Conservation (phyloP, 169 alveolate species). For the Cryptosporidium meleagridis region DNA sequence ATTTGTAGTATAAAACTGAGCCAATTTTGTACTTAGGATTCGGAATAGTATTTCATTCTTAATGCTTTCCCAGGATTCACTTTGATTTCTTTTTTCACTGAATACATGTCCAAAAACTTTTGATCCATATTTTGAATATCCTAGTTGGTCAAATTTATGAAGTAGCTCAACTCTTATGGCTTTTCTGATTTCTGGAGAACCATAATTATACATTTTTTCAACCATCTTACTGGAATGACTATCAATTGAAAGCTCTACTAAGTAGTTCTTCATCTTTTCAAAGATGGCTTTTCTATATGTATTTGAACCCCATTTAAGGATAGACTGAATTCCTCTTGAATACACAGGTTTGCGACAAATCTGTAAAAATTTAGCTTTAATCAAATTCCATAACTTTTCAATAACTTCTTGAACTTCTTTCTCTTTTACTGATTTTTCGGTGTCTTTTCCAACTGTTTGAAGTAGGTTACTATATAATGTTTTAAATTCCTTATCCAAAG, state of each 20-base stretch:
- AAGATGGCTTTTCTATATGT: constrained; percentile 23
- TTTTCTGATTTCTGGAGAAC: constrained; percentile 42
- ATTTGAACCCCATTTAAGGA: constrained; percentile 62
- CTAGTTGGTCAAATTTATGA: constrained; percentile 54
- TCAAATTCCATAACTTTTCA: constrained; percentile 41
- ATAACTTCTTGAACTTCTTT: not conserved
- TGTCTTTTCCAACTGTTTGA: constrained; percentile 31
- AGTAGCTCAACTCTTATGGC: constrained; percentile 23
- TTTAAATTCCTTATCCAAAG: constrained; percentile 33
- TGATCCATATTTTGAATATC: constrained; percentile 52
- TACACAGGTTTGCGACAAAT: constrained; percentile 68
- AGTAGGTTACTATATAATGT: constrained; percentile 15
- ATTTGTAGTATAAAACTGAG: constrained; percentile 3
- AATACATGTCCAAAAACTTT: constrained; percentile 52
- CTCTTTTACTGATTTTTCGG: not conserved
- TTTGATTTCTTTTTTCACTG: constrained; percentile 63
- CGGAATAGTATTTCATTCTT: constrained; percentile 34
- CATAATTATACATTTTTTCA: constrained; percentile 67
- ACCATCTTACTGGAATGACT: constrained; percentile 59
- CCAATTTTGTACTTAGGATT: constrained; percentile 33
- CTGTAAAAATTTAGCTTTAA: constrained; percentile 57
- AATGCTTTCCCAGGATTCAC: constrained; percentile 45
- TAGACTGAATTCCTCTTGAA: constrained; percentile 69
- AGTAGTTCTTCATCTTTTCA: constrained; percentile 52
- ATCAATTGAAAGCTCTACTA: constrained; percentile 41